Conservation (phyloP, 257 asterid species). For the Striga asiatica region DNA sequence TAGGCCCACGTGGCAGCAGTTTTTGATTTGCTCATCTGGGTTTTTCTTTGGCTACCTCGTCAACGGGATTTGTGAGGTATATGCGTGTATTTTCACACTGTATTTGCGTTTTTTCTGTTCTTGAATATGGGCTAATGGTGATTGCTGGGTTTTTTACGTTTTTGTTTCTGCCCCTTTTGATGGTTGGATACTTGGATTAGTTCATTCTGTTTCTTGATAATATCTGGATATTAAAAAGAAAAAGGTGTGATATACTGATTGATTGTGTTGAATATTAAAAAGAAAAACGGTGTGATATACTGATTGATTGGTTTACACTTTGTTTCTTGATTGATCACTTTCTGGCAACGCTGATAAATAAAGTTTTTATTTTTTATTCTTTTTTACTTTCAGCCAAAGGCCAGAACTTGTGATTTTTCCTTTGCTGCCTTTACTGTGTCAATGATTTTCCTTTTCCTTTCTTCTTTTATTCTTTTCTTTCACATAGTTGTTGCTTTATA, state of each 20-base stretch:
- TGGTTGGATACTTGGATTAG: not conserved
- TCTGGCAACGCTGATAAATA: no score
- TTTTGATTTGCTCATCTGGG: conserved; percentile 75
- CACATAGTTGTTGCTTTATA: no score
- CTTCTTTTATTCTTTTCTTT: no score
- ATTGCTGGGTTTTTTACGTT: not conserved
- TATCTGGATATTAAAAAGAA: no score
- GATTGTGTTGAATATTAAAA: no score
- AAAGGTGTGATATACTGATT: no score
- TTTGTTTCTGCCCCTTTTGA: not conserved
- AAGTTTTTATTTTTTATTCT: no score
- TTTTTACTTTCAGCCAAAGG: no score
- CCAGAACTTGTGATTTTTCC: not conserved
- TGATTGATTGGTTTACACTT: not conserved
- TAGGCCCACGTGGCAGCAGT: conserved; percentile 77
- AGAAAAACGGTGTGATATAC: no score
- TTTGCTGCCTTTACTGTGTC: not conserved
- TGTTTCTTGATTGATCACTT: not conserved
- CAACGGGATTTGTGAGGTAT: conserved; percentile 92
- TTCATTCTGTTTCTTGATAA: not conserved
- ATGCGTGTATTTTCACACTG: not conserved
- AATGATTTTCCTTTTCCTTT: not conserved
- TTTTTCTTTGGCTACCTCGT: conserved; percentile 92
- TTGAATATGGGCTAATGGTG: not conserved
- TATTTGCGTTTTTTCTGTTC: not conserved